Conservation (phyloP, 768 basidiomycete genomes). For the Phanerochaete carnosa region DNA sequence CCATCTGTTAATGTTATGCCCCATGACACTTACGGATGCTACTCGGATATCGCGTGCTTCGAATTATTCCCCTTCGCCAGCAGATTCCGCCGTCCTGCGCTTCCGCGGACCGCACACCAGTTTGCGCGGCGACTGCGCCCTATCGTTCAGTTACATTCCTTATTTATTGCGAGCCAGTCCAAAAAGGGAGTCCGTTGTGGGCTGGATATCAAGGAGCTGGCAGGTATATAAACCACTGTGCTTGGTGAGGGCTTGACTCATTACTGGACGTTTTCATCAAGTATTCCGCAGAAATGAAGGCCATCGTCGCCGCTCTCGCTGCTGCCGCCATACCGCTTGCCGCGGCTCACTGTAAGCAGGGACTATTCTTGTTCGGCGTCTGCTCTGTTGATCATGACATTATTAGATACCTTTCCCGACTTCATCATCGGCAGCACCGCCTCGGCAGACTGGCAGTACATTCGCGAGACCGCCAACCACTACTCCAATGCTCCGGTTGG, state of each 20-base stretch:
- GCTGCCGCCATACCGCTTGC: conserved; percentile 16
- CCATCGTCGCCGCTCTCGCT: conserved; percentile 16
- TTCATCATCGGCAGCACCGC: conserved; percentile 23
- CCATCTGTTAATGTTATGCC: neutral
- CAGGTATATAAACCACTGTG: neutral
- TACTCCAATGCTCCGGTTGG: conserved; percentile 27
- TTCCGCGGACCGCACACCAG: neutral
- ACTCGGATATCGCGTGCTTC: neutral
- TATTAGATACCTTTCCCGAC: conserved; percentile 30
- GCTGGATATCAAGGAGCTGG: neutral
- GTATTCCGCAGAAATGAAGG: conserved; percentile 16
- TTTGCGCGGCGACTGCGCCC: neutral
- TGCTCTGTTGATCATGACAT: neutral
- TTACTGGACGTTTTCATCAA: neutral
- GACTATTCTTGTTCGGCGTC: neutral
- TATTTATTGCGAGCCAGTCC: neutral
- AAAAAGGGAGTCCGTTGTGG: neutral
- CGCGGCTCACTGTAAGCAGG: conserved; percentile 21
- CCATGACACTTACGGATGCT: neutral
- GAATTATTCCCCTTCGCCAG: neutral
- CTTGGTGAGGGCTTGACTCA: too few relatives aligned
- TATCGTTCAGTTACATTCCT: neutral
- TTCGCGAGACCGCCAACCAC: conserved; percentile 30
- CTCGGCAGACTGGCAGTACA: conserved; percentile 25
- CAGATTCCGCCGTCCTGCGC: neutral